These are phyloP conservation scores for Globisporangium camurandrum DNA, from an alignment of 352 stramenopile species.

Conservation along the genomic window DNA sequence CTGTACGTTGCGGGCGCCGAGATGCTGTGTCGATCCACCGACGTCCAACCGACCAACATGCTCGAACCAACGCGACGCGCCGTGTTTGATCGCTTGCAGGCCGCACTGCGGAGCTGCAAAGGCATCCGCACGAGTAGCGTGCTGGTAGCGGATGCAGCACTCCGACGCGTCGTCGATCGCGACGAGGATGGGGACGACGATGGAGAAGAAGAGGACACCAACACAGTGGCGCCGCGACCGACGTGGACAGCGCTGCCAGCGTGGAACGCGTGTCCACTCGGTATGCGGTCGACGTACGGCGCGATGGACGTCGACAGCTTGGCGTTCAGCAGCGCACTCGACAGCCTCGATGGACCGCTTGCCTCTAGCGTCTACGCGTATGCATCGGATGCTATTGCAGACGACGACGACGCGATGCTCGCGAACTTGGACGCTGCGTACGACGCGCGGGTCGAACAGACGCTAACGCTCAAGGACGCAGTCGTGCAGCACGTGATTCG, in stretches of 20 bases:
- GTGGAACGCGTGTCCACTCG: conserved; percentile 40
- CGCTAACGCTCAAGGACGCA: conserved; percentile 26
- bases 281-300: conserved; percentile 29
- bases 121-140: conserved; percentile 38
- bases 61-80: neutral
- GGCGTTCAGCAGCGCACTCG: no score
- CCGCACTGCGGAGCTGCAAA: conserved; percentile 34
- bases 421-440: conserved; percentile 41
- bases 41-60: conserved; percentile 11
- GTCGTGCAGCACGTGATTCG: conserved; percentile 45
- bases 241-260: conserved; percentile 28
- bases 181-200: conserved; percentile 1
- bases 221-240: neutral
- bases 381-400: conserved; percentile 12
- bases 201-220: neutral
- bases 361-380: conserved; percentile 21
- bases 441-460: conserved; percentile 23
- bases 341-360: conserved; percentile 23
- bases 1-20: conserved; percentile 50
- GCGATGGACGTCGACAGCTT: conserved; percentile 17
- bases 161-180: conserved; percentile 10
- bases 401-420: conserved; percentile 44
- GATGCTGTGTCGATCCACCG: conserved; percentile 33
- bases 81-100: conserved; percentile 27
- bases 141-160: conserved; percentile 16